Base-by-base conservation (phyloP, 345 rosid species). In the Cardiospermum halicacabum region DNA sequence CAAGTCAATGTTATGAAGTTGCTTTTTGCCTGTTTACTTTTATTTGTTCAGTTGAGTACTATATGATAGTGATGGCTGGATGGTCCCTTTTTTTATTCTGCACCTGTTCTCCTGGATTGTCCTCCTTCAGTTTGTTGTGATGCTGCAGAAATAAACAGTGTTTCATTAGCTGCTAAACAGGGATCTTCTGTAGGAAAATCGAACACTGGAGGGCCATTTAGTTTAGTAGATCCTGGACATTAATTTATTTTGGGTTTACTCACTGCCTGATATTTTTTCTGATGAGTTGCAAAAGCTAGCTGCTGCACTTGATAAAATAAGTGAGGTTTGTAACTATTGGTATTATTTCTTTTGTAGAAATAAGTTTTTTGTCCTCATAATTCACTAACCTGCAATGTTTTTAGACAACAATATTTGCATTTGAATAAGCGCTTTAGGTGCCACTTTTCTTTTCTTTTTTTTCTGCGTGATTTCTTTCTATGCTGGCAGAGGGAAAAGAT, bases 191-290 rank as follows among this genome's bases (percentile, higher is more conserved):
- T 63, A 11, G 99, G 97, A 42, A 87, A 84, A 79, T 93, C 99
- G 36, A 96, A 95, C 27, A 94, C 91, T 57, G 97, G 97, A 9
- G 97, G 99, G 7, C 96, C 96, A 30, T 91, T 94, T 72, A 84
- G 74, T 78, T 96, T 94, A 61, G 68, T 85, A 66, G 78, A 93
- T 71, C 91, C 53, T 94, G 99, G 99, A 84, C 82, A 24, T 36
- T 91, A 50, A 65, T 94, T 49, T 94, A 94, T 80, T 94, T 95
- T 80, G 99, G 97, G 51, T 94, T 91, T 80, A 91, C 97, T 70
- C 97, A 89, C 74, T 94, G 99, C 78, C 97, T 97, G 99, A 94
- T 74, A 94, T 94, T 59, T 94, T 96, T 71, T 97, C 97, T 13
- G 96, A 89, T 49, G 99, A 94, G 84, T 85, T 94, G 49, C 82